Evolutionary conservation across 768 basidiomycete species (phyloP).

Genomic region (Panellus pusillus): DNA sequence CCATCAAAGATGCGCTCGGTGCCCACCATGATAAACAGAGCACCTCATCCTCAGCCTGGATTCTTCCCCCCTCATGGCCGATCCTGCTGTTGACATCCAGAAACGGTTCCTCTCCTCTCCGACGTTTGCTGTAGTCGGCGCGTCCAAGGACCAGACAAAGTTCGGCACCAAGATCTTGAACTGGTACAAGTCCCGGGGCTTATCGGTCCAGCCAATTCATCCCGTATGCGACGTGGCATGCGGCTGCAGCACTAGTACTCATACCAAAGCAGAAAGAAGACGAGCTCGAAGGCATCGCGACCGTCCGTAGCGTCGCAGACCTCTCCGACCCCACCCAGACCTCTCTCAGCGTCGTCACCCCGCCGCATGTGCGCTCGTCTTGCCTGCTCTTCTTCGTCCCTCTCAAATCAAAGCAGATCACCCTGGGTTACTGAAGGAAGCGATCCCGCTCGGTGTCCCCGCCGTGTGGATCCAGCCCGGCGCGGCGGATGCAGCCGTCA

Average conservation of each 20-base stretch:
- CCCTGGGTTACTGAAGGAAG: conserved; percentile 66
- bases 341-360: conserved; percentile 77
- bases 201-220: conserved; percentile 71
- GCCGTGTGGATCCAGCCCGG: conserved; percentile 91
- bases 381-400: background rate
- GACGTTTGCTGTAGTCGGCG: conserved; percentile 77
- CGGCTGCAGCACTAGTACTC: background rate
- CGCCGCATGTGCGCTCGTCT: conserved; percentile 53
- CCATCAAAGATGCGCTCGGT: too few species aligned
- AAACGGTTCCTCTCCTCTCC: conserved; percentile 65
- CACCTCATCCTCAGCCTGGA: too few species aligned
- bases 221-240: conserved; percentile 51
- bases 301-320: conserved; percentile 54
- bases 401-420: conserved; percentile 47
- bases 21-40: too few species aligned
- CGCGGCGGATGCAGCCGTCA: conserved; percentile 68
- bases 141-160: conserved; percentile 77
- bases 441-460: conserved; percentile 68
- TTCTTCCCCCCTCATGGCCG: background rate
- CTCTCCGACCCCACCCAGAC: conserved; percentile 64
- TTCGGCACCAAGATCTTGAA: conserved; percentile 80
- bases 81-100: conserved; percentile 31
- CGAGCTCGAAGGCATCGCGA: conserved; percentile 65
- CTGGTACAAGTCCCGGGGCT: conserved; percentile 68
- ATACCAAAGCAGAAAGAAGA: conserved; percentile 53